phyloP scores from a whole-genome alignment of 495 filamentous ascomycete species.

The Chaetomidium leptoderma region DNA sequence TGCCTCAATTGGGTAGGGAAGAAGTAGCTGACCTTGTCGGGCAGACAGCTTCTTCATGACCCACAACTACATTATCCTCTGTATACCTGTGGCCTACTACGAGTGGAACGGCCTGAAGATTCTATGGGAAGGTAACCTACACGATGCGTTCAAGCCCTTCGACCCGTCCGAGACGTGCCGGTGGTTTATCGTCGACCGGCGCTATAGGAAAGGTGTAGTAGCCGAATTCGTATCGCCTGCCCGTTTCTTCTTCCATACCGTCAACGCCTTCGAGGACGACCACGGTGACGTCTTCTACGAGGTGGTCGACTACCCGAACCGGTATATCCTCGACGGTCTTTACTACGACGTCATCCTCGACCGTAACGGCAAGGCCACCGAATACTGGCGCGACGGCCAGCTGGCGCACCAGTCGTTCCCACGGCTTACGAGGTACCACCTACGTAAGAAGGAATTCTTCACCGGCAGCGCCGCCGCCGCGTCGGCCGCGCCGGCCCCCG shows the following conservation, averaged over 20 bases:
- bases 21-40: too few species aligned
- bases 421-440: conserved; percentile 42
- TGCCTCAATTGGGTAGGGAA: too few species aligned
- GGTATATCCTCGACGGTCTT: conserved; percentile 52
- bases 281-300: conserved; percentile 47
- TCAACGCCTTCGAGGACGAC: conserved; percentile 67
- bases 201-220: conserved; percentile 50
- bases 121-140: conserved; percentile 53
- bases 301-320: conserved; percentile 50
- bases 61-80: conserved; percentile 60
- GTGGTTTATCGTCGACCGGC: conserved; percentile 69
- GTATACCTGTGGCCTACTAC: conserved; percentile 52
- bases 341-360: conserved; percentile 58
- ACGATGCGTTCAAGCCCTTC: conserved; percentile 53
- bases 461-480: neutral
- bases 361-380: conserved; percentile 21
- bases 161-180: conserved; percentile 46
- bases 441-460: neutral
- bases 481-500: neutral
- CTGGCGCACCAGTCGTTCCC: conserved; percentile 34
- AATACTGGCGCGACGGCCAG: conserved; percentile 32
- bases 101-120: conserved; percentile 47
- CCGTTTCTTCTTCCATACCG: conserved; percentile 71
- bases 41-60: conserved; percentile 72
- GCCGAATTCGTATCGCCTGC: conserved; percentile 55